Base-by-base conservation (phyloP, 495 filamentous ascomycete genomes). In the Aspergillus funiculosus region DNA sequence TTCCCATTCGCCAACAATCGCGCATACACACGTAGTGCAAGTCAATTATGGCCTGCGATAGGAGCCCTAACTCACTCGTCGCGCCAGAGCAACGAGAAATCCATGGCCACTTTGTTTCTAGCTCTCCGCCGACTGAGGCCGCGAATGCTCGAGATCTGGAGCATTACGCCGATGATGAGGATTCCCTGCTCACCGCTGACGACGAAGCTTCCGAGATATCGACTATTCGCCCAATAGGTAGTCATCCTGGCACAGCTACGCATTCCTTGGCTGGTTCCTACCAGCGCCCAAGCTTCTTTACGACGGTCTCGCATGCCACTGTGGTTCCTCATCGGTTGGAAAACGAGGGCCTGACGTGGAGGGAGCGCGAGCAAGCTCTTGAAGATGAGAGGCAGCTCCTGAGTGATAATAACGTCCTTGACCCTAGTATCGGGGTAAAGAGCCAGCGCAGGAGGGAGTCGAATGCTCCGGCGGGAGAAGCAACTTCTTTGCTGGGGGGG, bases 321-420 rank as follows among this genome's bases (percentile, higher is more conserved):
- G 34, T 77, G 7, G 57, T 77, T 5, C 70, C 62, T 6, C 59
- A 55, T 54, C 60, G 28, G 2, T 58, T 67, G 1, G 69, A 74
- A 3, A 73, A 76, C 14, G 69, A 77, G 13, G 63, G 63, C 2
- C 58, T 86, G 29, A 79, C 76, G 0, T 77, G 76, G 37, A 72
- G 74, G 20, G 85, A 91, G 44, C 72, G 74, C 10, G 69, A 78
- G 31, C 70, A 77, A 29, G 80, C 78, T n/a, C 74, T 82, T 14
- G 67, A 78, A 18, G 85, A 89, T 37, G 88, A 92, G 62, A 72
- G 84, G 41, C 79, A 81, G 46, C 64, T 95, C 30, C 61, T 94
- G 20, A 71, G 82, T 39, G 88, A 94, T 54, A 92, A 91, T 56
- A 70, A 84, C 54, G 60, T 92, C 44, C 75, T 89, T 10, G 52